A percentile compares a stretch with the other conserved stretches of the same genome.
Evolutionary conservation across 306 rosid genomes (phyloP).

Genomic region (Hylodesmum podocarpum): DNA sequence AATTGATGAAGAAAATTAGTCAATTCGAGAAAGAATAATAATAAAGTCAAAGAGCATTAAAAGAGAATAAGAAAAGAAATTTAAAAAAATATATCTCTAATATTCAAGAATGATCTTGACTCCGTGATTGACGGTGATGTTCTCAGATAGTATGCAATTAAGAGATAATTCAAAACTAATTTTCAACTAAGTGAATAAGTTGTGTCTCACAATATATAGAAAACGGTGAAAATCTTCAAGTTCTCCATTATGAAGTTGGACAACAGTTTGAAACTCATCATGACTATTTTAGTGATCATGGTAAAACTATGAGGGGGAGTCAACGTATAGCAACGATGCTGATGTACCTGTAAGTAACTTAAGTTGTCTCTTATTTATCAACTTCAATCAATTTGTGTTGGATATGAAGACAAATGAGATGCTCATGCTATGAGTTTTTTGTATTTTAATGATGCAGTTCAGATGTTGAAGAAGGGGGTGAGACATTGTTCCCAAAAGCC

Average conservation of each 20-base stretch:
- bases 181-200: background rate
- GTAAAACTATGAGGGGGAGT: constrained; percentile 70
- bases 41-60: too few relatives aligned
- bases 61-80: too few relatives aligned
- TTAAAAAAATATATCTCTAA: too few relatives aligned
- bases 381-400: background rate
- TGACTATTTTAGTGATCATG: constrained; percentile 72
- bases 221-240: constrained; percentile 90
- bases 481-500: constrained; percentile 97
- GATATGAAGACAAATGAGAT: background rate
- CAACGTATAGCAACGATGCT: constrained; percentile 90
- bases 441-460: constrained; percentile 55
- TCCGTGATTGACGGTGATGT: background rate
- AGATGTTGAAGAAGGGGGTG: constrained; percentile 99
- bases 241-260: constrained; percentile 95
- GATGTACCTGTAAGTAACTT: constrained; percentile 85
- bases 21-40: too few relatives aligned
- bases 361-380: background rate
- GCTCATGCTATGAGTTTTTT: constrained; percentile 20
- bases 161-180: background rate
- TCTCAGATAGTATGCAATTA: background rate
- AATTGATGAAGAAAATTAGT: too few relatives aligned
- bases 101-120: too few relatives aligned
- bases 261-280: constrained; percentile 84
- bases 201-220: constrained; percentile 46